Base-by-base conservation (phyloP, 805 yeast species). In the Teunomyces panamensis region DNA sequence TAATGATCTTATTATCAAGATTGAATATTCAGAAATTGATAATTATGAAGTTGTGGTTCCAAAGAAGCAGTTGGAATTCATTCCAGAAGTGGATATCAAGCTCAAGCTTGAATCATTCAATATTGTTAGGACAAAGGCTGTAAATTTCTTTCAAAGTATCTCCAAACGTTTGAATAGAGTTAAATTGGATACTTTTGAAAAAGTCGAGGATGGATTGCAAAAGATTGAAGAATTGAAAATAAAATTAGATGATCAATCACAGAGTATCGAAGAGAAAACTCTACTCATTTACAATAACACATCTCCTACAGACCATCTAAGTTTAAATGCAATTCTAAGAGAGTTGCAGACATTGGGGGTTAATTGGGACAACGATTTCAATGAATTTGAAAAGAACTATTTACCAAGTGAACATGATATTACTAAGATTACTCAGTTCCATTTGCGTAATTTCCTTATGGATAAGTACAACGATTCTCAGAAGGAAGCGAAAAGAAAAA, bases 371-470 rank as follows among this genome's bases (percentile, higher is more conserved):
- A 57, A 67, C 17, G 96, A 85, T 48, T 90, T 94, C 57, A 77
- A 81, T 32, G 86, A 81, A 6, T 92, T 94, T 68, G 97, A 88
- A 50, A 77, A 77, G 39, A 75, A 76, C 16, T 94, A 79, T 60
- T 76, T 92, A 50, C 98, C 98, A 1, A 83, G 96, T 7, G 98
- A 94, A 63, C 88, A 85, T 58, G 99, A 94, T 74, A 87, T 94
- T 55, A 84, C 96, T 4, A 77, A 89, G 52, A 87, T 94, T 39
- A 91, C 99, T 1, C 87, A 96, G 3, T 84, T 85, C 56, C 98
- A 92, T 60, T 70, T 92, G 57, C 81, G 84, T 50, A 86, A 84
- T 54, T 74, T 91, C 43, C 83, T 92, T 55, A 67, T 80, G 57
- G 90, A 83, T 47, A 76, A 74, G 47, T 65, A 72, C 35, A 62